Conservation (phyloP, 495 filamentous ascomycete species). For the Penicillium canescens region DNA sequence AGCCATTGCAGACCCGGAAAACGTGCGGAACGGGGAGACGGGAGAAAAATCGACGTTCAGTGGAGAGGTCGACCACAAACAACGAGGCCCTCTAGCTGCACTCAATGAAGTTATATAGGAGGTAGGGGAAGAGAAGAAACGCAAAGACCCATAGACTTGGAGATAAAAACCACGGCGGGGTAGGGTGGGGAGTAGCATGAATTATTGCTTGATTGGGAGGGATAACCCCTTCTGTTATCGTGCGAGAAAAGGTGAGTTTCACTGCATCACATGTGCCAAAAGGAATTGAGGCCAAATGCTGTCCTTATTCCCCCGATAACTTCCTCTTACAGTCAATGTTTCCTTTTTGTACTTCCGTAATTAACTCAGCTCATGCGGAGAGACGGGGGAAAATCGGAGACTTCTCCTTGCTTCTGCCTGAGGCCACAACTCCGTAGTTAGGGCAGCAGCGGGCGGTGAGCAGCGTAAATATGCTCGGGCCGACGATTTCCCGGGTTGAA, state of each 20-base stretch:
- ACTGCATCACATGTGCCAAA: no score
- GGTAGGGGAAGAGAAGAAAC: slow-evolving; percentile 17
- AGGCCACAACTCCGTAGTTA: slow-evolving; percentile 13
- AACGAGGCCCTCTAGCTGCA: slow-evolving; percentile 13
- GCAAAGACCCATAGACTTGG: slow-evolving; percentile 22
- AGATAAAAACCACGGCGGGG: slow-evolving; percentile 37
- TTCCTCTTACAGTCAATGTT: slow-evolving; percentile 6
- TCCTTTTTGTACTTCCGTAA: slow-evolving; percentile 5
- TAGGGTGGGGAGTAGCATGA: slow-evolving; percentile 42
- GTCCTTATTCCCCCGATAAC: background rate
- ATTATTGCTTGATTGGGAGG: slow-evolving; percentile 33
- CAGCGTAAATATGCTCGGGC: no score
- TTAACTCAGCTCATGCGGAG: slow-evolving; percentile 8
- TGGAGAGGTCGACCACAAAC: slow-evolving; percentile 17
- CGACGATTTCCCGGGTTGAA: no score
- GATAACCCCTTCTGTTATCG: slow-evolving; percentile 20
- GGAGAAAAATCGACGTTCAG: slow-evolving; percentile 7
- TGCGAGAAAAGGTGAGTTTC: background rate
- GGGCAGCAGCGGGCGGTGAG: background rate
- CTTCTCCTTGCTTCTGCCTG: slow-evolving; percentile 3
- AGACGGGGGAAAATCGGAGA: slow-evolving; percentile 6
- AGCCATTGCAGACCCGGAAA: slow-evolving; percentile 65
- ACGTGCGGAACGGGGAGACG: slow-evolving; percentile 29
- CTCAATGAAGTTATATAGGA: slow-evolving; percentile 11
- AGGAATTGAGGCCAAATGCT: background rate